These are phyloP conservation scores for Mucor irregularis DNA, from an alignment of 371 early-diverging fungal genomes.

Conservation along the genomic window DNA sequence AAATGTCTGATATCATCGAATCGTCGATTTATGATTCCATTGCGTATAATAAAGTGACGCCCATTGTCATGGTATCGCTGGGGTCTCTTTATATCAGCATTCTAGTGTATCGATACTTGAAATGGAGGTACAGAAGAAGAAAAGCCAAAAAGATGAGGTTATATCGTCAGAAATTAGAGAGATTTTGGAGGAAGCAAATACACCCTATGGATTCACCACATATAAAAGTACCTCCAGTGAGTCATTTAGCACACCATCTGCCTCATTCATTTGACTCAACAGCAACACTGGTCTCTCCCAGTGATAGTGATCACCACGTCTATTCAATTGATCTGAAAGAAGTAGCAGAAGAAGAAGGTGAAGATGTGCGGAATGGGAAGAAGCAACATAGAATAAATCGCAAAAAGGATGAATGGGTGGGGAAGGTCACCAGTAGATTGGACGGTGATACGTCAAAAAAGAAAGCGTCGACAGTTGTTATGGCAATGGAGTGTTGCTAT, in stretches of 20 bases:
- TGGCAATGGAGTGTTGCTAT: conserved; percentile 25
- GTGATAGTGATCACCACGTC: not conserved
- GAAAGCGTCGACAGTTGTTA: conserved; percentile 2
- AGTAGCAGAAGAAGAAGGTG: not conserved
- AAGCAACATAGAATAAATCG: not conserved
- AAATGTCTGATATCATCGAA: too few species aligned
- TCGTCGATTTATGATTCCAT: not conserved
- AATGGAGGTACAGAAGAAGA: conserved; percentile 1
- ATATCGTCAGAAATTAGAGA: not conserved
- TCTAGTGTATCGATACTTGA: not conserved
- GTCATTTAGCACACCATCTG: not conserved
- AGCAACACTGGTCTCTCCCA: not conserved
- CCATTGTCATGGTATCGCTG: not conserved
- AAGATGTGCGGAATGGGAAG: too few species aligned
- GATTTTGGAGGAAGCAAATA: not conserved
- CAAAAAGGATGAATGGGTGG: too few species aligned
- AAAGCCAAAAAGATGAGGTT: not conserved
- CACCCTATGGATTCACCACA: not conserved
- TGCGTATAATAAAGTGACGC: not conserved
- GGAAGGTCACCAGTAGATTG: not conserved
- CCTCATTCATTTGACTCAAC: conserved; percentile 2
- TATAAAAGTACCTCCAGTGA: not conserved
- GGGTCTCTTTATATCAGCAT: conserved; percentile 1
- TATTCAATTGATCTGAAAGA: not conserved
- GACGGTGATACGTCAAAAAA: not conserved